Base-by-base conservation (phyloP, 1,284 basidiomycete species). In the Rhizopogon hawkerae region DNA sequence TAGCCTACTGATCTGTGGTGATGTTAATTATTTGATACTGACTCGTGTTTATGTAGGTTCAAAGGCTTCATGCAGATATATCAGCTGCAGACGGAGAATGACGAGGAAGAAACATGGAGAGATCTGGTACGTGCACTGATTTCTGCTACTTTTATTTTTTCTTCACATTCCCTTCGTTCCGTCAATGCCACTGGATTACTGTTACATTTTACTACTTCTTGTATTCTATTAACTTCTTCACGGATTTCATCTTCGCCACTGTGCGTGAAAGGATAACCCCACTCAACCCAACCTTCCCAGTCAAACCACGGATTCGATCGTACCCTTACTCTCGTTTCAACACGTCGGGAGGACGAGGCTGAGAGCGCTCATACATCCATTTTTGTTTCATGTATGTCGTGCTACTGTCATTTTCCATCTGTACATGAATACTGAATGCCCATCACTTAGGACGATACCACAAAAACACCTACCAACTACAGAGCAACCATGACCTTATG, bases 41-140 rank as follows among this genome's bases (percentile, higher is more conserved):
- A 21, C 35, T 24, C 26, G 41, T 46, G 18, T 31, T 33, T 7
- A 14, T 36, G 16, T 51, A 87, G 85, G 18, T 80, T 86, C 60
- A 80, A 83, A 60, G 86, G 86, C 2, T 89, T 89, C 60, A 59
- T 88, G 59, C 85, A 88, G 60, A 78, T 89, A 43, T 89, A 89
- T 60, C 83, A 86, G 58, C 64, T 89, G 24, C 86, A 89, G 63
- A 88, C 85, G 1, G 83, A 86, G 58, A 86, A 81, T 55, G 86
- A 89, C 54, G 83, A 86, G 59, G 83, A 83, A 61, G 86, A 89
- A 66, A 89, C 86, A 7, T 89, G 85, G 85, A 72, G 75, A 62
- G 86, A 89, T 69, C 67, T 89, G 56, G 84, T 86, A 58, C 58
- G 77, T 56, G 11, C 31, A 18, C 7, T 16, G 36, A 35, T 34